A percentile compares a stretch with the other conserved stretches of the same genome.
phyloP scores from a whole-genome alignment of 495 filamentous ascomycete genomes.

The Collariella sp. region DNA sequence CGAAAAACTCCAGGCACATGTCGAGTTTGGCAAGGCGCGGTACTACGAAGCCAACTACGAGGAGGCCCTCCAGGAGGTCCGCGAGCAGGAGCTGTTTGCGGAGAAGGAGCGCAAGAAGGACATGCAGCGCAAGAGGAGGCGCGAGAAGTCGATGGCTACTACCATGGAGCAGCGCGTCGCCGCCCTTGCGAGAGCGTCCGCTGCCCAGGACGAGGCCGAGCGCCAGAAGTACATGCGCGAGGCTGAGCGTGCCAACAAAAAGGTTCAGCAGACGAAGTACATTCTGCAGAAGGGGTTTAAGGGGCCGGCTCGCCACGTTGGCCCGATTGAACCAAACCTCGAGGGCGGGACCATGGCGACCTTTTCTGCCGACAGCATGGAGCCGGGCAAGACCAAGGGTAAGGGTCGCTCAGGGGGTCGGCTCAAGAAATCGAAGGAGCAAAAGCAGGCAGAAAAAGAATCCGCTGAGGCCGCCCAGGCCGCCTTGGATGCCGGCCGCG shows the following conservation, averaged over 20 bases:
- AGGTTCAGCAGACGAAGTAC: conserved; percentile 72
- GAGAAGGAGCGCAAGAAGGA: conserved; percentile 99
- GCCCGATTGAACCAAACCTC: conserved; percentile 68
- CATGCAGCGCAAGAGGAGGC: conserved; percentile 94
- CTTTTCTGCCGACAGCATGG: conserved; percentile 61
- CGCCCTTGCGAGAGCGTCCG: conserved; percentile 64
- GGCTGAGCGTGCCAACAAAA: conserved; percentile 76
- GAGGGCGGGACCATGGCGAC: conserved; percentile 83
- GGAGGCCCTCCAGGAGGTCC: conserved; percentile 73
- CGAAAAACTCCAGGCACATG: conserved; percentile 38
- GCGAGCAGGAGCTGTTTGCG: conserved; percentile 78
- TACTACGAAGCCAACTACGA: conserved; percentile 44
- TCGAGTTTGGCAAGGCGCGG: conserved; percentile 41
- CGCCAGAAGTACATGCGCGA: conserved; percentile 67
- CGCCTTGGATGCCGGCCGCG: conserved; percentile 74
- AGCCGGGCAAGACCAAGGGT: conserved; percentile 52
- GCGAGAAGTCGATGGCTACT: conserved; percentile 85
- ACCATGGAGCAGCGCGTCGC: conserved; percentile 80
- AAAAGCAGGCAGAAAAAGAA: conserved; percentile 94
- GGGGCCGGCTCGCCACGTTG: conserved; percentile 69
- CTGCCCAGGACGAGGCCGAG: conserved; percentile 69
- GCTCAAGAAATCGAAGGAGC: conserved; percentile 85
- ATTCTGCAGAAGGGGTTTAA: conserved; percentile 77
- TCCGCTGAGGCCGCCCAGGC: conserved; percentile 81
- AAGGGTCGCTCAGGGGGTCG: conserved; percentile 60